phyloP scores from a whole-genome alignment of 441 rosid genomes.

The Adansonia rubrostipa region DNA sequence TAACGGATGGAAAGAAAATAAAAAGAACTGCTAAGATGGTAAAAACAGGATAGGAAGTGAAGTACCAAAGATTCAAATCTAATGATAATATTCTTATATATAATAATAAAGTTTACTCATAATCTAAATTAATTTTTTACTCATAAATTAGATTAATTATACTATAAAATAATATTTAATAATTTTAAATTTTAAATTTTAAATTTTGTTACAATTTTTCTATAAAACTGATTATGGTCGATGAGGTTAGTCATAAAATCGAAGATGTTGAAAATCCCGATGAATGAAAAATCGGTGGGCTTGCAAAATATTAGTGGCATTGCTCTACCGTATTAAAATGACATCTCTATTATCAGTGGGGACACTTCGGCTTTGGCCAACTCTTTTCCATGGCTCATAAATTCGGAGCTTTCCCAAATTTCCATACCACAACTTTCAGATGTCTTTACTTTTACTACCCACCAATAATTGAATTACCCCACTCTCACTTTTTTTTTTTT shows the following conservation, averaged over 20 bases:
- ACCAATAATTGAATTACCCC: neutral
- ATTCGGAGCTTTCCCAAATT: neutral
- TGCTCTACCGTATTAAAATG: neutral
- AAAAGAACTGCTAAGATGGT: too few species aligned
- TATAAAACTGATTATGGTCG: neutral
- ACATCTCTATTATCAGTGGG: constrained; percentile 7
- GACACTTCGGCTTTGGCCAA: neutral
- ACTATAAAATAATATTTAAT: too few species aligned
- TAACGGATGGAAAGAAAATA: neutral
- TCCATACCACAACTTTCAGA: neutral
- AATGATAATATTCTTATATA: too few species aligned
- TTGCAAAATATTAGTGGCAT: neutral
- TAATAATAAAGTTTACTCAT: neutral
- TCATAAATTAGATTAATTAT: too few species aligned
- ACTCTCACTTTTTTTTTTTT: neutral
- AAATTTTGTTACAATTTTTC: too few species aligned
- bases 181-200: too few species aligned
- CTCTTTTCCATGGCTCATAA: neutral
- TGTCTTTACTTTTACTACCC: neutral
- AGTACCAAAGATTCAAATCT: too few species aligned
- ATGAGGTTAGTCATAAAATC: neutral
- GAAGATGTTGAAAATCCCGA: neutral
- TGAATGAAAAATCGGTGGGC: neutral
- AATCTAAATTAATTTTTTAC: too few species aligned
- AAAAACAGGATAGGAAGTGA: too few species aligned